Conservation (phyloP, 179 eudicot species). For the Dionaea muscipula region DNA sequence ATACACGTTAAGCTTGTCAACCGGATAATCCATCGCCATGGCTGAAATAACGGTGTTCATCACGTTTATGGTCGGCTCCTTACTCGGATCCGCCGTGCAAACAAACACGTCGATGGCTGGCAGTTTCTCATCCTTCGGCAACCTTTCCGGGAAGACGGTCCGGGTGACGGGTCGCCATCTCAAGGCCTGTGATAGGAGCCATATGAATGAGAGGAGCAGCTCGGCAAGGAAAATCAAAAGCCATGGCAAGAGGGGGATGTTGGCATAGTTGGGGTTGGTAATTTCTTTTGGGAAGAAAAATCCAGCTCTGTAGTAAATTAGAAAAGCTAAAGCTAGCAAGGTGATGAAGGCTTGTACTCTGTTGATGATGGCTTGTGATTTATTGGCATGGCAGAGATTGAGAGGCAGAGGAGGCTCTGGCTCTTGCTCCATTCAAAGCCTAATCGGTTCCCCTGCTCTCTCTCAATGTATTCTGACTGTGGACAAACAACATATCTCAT, state of each 20-base stretch:
- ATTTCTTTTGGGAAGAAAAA: background rate
- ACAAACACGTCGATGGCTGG: slow-evolving; percentile 46
- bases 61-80: slow-evolving; percentile 39
- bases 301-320: background rate
- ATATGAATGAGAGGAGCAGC: slow-evolving; percentile 26
- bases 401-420: too few species aligned
- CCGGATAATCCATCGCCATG: slow-evolving; percentile 47
- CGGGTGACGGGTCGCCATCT: slow-evolving; percentile 33
- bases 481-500: too few species aligned
- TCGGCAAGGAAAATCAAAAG: slow-evolving; percentile 24
- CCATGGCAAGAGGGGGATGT: slow-evolving; percentile 18
- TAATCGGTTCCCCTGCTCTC: too few species aligned
- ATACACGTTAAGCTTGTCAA: slow-evolving; percentile 36
- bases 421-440: too few species aligned
- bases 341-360: too few species aligned
- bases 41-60: slow-evolving; percentile 61
- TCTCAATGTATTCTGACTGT: too few species aligned
- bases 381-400: too few species aligned
- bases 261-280: slow-evolving; percentile 3
- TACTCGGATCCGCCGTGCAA: slow-evolving; percentile 48
- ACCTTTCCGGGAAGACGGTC: slow-evolving; percentile 25
- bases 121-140: slow-evolving; percentile 27
- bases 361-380: too few species aligned
- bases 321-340: too few species aligned
- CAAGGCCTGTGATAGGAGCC: slow-evolving; percentile 27